A percentile compares a stretch with the other conserved stretches of the same genome.
Conservation (phyloP, 2,329 filamentous ascomycete species). For the Stagonosporopsis rhizophila region DNA sequence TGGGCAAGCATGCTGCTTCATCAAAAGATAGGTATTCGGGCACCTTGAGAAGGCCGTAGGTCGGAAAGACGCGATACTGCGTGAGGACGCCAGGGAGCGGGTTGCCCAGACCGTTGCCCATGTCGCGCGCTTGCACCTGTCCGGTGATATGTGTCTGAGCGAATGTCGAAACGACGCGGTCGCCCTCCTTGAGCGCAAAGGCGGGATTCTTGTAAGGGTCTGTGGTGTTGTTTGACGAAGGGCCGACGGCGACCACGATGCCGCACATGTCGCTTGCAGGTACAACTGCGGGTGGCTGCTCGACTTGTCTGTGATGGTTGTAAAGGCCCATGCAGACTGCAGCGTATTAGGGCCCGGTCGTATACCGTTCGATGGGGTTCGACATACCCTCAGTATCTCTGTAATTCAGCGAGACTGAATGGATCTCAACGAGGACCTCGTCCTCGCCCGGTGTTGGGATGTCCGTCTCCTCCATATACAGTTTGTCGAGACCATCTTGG, state of each 20-base stretch:
- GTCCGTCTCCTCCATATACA: conserved; percentile 44
- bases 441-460: conserved; percentile 47
- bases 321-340: conserved; percentile 71
- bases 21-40: conserved; percentile 65
- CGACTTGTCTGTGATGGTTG: conserved; percentile 67
- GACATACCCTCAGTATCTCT: conserved; percentile 56
- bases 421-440: conserved; percentile 60
- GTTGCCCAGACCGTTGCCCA: conserved; percentile 66
- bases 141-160: conserved; percentile 63
- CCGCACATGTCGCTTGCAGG: conserved; percentile 77
- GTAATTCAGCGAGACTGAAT: conserved; percentile 62
- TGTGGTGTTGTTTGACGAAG: conserved; percentile 46
- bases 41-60: conserved; percentile 61
- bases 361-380: too few species aligned
- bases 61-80: conserved; percentile 67
- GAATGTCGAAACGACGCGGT: conserved; percentile 73
- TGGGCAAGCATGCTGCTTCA: conserved; percentile 67
- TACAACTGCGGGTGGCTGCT: conserved; percentile 56
- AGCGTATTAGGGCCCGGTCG: background rate
- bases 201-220: conserved; percentile 55
- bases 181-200: conserved; percentile 54
- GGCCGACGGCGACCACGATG: conserved; percentile 60
- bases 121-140: conserved; percentile 63
- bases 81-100: conserved; percentile 65
- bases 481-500: conserved; percentile 54